Conservation (phyloP, 1,139 yeast species). For the Yamadazyma aaseri region DNA sequence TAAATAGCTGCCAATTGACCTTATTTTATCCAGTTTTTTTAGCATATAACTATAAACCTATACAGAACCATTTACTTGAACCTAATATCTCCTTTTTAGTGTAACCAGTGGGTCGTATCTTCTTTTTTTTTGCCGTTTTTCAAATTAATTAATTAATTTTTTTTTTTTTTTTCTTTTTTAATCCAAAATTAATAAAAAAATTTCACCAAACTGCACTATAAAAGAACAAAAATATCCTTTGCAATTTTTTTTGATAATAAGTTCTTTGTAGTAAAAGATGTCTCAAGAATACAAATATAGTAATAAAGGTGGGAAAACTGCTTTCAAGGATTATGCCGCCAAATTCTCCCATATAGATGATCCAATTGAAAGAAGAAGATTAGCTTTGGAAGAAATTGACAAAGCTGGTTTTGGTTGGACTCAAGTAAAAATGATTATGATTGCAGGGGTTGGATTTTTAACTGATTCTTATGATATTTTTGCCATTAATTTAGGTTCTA, state of each 20-base stretch:
- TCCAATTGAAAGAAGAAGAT: conserved; percentile 85
- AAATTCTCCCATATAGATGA: conserved; percentile 84
- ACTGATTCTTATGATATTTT: conserved; percentile 92
- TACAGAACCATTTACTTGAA: too few species aligned
- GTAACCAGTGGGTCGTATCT: too few species aligned
- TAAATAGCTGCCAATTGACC: too few species aligned
- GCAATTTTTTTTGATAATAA: background rate
- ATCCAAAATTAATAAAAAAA: conserved; percentile 1
- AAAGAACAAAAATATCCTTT: background rate
- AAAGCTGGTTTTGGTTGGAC: conserved; percentile 85
- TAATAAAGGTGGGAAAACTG: conserved; percentile 74
- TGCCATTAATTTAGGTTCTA: conserved; percentile 77
- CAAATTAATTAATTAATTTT: conserved; percentile 1
- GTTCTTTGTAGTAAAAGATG: background rate
- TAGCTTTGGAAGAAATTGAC: conserved; percentile 86
- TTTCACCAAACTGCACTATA: background rate
- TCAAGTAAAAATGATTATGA: conserved; percentile 79
- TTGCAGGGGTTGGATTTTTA: conserved; percentile 93
- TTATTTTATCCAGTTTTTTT: too few species aligned
- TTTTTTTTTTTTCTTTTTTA: conserved; percentile 3
- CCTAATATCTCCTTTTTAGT: too few species aligned
- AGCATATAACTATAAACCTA: too few species aligned
- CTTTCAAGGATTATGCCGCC: conserved; percentile 81
- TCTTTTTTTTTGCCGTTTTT: background rate
- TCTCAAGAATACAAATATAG: conserved; percentile 17